phyloP scores from a whole-genome alignment of 768 basidiomycete genomes.

The Hygrocybe coccinea region DNA sequence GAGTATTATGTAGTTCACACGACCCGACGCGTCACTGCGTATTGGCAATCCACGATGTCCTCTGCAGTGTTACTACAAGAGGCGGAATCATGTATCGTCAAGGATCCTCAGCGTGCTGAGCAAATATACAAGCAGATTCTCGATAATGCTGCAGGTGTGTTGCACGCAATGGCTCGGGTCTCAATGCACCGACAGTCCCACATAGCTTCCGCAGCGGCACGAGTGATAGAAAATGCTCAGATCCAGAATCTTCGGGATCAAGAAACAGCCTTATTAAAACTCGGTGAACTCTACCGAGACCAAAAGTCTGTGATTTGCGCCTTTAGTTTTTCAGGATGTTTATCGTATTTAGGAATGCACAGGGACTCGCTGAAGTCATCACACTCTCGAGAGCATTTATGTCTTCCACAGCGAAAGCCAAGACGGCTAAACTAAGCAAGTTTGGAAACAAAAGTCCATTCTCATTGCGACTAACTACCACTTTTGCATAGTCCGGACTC shows the following conservation, averaged over 20 bases:
- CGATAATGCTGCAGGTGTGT: constrained; percentile 33
- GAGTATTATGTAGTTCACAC: too few species aligned
- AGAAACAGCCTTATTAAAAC: constrained; percentile 77
- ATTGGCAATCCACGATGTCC: constrained; percentile 15
- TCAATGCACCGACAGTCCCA: constrained; percentile 11
- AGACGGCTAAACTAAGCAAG: constrained; percentile 93
- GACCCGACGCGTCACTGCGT: constrained; percentile 25
- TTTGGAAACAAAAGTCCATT: background rate
- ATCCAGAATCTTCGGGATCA: constrained; percentile 70
- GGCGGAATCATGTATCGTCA: constrained; percentile 44
- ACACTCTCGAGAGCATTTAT: constrained; percentile 80
- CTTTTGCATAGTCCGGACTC: constrained; percentile 66
- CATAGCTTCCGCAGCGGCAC: constrained; percentile 25
- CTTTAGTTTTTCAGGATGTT: background rate
- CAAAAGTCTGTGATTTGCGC: constrained; percentile 53
- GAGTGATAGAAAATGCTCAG: constrained; percentile 34
- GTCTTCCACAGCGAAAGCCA: constrained; percentile 93
- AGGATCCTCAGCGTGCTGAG: constrained; percentile 62
- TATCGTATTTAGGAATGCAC: constrained; percentile 59
- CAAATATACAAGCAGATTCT: constrained; percentile 71
- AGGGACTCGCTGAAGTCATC: constrained; percentile 82
- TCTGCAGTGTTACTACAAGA: constrained; percentile 48
- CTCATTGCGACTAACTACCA: background rate
- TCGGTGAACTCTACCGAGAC: constrained; percentile 84
- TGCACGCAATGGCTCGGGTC: background rate